Percentiles rank a stretch among this genome's conserved stretches.
phyloP scores from a whole-genome alignment of 202 grass and related monocot genomes.

The Tripidium arundinaceum region DNA sequence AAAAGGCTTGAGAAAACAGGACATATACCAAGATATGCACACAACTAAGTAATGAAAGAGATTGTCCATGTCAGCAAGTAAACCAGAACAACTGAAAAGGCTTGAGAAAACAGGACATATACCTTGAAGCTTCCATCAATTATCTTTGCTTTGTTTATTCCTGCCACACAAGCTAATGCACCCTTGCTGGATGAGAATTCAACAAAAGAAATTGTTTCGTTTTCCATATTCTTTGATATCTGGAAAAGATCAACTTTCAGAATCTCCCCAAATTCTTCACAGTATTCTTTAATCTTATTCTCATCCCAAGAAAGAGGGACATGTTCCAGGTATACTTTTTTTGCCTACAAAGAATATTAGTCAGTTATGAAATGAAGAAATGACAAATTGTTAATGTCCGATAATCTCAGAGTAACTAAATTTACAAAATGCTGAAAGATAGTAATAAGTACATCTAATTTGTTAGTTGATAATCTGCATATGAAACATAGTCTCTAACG shows the following conservation, averaged over 20 bases:
- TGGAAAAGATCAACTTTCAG: conserved; percentile 49
- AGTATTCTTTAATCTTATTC: conserved; percentile 52
- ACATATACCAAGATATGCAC: conserved; percentile 66
- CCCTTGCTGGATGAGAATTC: conserved; percentile 68
- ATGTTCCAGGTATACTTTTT: conserved; percentile 67
- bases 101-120: conserved; percentile 18
- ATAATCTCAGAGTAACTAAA: conserved; percentile 11
- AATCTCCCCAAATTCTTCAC: conserved; percentile 60
- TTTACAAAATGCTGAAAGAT: background rate
- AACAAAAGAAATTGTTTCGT: conserved; percentile 62
- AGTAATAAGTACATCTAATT: background rate
- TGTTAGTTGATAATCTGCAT: background rate
- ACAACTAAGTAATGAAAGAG: conserved; percentile 45
- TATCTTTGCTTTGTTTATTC: conserved; percentile 55
- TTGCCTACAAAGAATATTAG: conserved; percentile 46
- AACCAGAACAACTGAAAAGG: conserved; percentile 28
- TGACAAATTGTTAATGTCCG: background rate
- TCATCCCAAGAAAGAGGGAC: conserved; percentile 73
- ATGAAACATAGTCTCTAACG: conserved; percentile 6
- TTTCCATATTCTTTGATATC: conserved; percentile 47
- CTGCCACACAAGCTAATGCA: conserved; percentile 75
- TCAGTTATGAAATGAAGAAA: conserved; percentile 22
- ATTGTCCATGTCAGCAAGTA: background rate
- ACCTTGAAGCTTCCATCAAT: conserved; percentile 59
- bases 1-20: too few relatives aligned